Evolutionary conservation across 441 rosid genomes (phyloP).

Genomic region (Bocquillonia castaneifolia): DNA sequence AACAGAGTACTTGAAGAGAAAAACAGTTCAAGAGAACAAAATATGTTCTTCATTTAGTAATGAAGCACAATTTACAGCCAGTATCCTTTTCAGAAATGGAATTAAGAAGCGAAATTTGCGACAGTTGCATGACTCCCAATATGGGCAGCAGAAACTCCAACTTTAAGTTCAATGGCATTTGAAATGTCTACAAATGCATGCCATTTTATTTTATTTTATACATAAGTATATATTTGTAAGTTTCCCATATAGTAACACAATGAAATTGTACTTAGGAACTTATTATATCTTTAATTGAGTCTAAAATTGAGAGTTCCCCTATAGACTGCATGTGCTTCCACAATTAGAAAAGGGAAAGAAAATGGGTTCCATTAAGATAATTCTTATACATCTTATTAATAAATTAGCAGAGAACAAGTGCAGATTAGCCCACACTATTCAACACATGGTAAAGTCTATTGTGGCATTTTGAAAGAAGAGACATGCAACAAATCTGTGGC

Average conservation of each 20-base stretch:
- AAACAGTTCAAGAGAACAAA: constrained; percentile 29
- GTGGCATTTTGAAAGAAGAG: not conserved
- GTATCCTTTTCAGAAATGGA: constrained; percentile 50
- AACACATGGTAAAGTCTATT: not conserved
- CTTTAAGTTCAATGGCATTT: constrained; percentile 9
- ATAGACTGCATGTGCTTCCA: too few relatives aligned
- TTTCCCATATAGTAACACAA: too few relatives aligned
- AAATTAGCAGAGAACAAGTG: too few relatives aligned
- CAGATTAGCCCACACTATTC: not conserved
- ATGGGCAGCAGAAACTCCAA: constrained; percentile 15
- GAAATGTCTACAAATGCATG: too few relatives aligned
- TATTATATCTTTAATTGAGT: too few relatives aligned
- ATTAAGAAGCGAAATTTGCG: constrained; percentile 49
- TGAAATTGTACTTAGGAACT: too few relatives aligned
- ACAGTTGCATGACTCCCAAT: constrained; percentile 34
- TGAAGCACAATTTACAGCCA: constrained; percentile 32
- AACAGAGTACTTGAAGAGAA: constrained; percentile 49
- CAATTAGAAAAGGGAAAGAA: too few relatives aligned
- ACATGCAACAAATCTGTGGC: constrained; percentile 18
- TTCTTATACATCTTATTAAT: too few relatives aligned
- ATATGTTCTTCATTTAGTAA: constrained; percentile 14
- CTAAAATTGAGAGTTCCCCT: too few relatives aligned
- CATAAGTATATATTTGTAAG: too few relatives aligned
- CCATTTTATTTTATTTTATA: too few relatives aligned
- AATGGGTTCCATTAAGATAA: too few relatives aligned